Evolutionary conservation across 352 stramenopile species (phyloP), one percentile per base, ranked within the genome.

Genomic region (Globisporangium iwayamae): DNA sequence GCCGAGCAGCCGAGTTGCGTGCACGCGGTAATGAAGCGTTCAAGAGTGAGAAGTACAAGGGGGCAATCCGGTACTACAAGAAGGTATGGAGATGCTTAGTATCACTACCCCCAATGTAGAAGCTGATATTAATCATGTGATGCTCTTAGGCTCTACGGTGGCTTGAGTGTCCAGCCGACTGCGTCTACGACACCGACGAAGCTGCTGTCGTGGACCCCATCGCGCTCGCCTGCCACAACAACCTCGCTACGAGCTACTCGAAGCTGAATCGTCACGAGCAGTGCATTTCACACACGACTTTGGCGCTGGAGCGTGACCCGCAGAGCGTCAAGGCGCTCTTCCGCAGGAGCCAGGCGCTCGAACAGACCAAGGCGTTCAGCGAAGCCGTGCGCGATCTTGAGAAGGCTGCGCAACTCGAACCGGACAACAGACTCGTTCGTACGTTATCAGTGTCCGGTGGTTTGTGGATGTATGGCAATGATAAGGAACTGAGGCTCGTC

Each of bases 291-390:
- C 74, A 89, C 36, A 78, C 76, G 50, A 79, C 76, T 0, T 66
- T 51, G 32, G 83, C 83, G 3, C 62, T 94, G 25, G 53, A 70
- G 30, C 32, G 78, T 16, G 78, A 89, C 36, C 47, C 75, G 1
- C 48, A 50, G 30, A 81, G 89, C 62, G 63, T 75, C 10, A 94
- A 94, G 62, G 83, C 83, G 56, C 72, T 81, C 11, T 93, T 78
- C 67, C 72, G 78, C 32, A 77, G 83, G 47, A 87, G 83, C 51
- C 83, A 93, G 56, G 85, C 80, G 39, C 83, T 80, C 47, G 47
- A 79, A 5, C 61, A 69, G 13, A 69, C 67, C 22, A 91, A 89
- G 55, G 75, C 82, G 52, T 91, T 88, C 45, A 71, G 82, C 7
- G 50, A 79, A 8, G 83, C 81, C 3, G 54, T 91, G 8, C 55